phyloP scores from a whole-genome alignment of 148 eudicot genomes.

The Persicaria tinctoria region DNA sequence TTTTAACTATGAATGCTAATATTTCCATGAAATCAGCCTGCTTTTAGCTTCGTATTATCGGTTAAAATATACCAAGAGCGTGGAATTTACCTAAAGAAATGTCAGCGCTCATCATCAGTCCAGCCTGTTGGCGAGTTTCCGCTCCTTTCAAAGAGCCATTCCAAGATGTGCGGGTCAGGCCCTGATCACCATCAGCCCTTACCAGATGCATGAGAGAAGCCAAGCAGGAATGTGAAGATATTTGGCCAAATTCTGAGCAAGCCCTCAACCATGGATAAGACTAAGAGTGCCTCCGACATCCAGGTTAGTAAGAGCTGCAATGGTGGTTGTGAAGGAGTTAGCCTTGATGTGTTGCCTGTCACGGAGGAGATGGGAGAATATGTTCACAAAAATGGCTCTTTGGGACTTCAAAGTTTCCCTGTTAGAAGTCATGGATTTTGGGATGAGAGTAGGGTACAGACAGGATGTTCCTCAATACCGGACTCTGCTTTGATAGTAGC shows the following conservation, averaged over 20 bases:
- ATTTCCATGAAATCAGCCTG: too few relatives aligned
- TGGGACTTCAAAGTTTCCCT: conserved; percentile 54
- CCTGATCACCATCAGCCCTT: conserved; percentile 23
- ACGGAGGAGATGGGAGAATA: conserved; percentile 24
- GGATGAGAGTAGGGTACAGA: too few relatives aligned
- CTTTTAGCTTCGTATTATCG: too few relatives aligned
- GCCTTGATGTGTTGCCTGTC: conserved; percentile 24
- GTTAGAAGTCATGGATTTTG: conserved; percentile 54
- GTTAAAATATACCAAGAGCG: too few relatives aligned
- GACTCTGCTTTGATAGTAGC: too few relatives aligned
- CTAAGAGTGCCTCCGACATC: conserved; percentile 15
- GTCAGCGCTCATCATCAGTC: conserved; percentile 26
- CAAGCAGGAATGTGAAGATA: conserved; percentile 56
- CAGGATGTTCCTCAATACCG: too few relatives aligned
- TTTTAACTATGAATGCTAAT: too few relatives aligned
- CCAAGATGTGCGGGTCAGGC: not conserved
- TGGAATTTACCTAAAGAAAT: conserved; percentile 40
- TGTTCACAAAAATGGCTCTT: conserved; percentile 21
- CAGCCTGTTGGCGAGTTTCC: conserved; percentile 29
- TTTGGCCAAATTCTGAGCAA: conserved; percentile 79
- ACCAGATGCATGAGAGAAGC: conserved; percentile 34
- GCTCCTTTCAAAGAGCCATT: conserved; percentile 21
- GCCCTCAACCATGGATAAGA: conserved; percentile 35
- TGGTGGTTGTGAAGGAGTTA: conserved; percentile 8
- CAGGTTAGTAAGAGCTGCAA: not conserved